Conservation (phyloP, 768 basidiomycete genomes). For the Kwoniella dejecticola region DNA sequence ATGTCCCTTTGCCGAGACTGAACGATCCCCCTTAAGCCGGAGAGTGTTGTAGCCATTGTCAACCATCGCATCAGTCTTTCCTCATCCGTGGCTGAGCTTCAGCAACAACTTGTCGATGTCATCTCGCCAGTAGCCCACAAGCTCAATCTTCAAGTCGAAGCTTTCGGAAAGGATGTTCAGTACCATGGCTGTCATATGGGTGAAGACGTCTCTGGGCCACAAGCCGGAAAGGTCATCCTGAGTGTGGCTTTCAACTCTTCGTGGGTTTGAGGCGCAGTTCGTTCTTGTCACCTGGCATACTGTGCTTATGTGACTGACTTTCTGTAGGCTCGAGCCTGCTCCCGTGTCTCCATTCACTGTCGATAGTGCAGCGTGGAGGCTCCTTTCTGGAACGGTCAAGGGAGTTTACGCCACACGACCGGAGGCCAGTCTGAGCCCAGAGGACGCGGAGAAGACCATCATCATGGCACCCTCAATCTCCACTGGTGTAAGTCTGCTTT, state of each 20-base stretch:
- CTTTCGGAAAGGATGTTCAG: conserved; percentile 40
- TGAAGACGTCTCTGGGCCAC: conserved; percentile 21
- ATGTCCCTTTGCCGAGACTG: neutral
- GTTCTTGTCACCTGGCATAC: too few relatives aligned
- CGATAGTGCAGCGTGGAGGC: conserved; percentile 39
- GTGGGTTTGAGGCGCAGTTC: too few relatives aligned
- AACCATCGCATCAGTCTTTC: conserved; percentile 53
- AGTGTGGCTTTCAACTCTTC: conserved; percentile 37
- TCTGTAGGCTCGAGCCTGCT: conserved; percentile 40
- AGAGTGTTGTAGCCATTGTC: conserved; percentile 44
- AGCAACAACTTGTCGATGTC: conserved; percentile 33
- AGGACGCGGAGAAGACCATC: conserved; percentile 30
- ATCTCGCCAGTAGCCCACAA: conserved; percentile 34
- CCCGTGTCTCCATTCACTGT: conserved; percentile 45
- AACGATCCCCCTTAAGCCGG: conserved; percentile 29
- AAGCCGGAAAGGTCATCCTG: conserved; percentile 37
- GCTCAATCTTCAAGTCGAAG: conserved; percentile 42
- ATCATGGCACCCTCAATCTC: conserved; percentile 34
- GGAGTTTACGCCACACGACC: conserved; percentile 33
- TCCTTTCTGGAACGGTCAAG: conserved; percentile 45
- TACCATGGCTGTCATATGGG: conserved; percentile 21
- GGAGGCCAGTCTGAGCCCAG: conserved; percentile 16
- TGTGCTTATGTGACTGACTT: too few relatives aligned
- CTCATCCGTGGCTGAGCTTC: conserved; percentile 41
- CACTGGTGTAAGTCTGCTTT: conserved; percentile 30